phyloP scores from a whole-genome alignment of 257 asterid genomes.

The Thymus quinquecostatus region DNA sequence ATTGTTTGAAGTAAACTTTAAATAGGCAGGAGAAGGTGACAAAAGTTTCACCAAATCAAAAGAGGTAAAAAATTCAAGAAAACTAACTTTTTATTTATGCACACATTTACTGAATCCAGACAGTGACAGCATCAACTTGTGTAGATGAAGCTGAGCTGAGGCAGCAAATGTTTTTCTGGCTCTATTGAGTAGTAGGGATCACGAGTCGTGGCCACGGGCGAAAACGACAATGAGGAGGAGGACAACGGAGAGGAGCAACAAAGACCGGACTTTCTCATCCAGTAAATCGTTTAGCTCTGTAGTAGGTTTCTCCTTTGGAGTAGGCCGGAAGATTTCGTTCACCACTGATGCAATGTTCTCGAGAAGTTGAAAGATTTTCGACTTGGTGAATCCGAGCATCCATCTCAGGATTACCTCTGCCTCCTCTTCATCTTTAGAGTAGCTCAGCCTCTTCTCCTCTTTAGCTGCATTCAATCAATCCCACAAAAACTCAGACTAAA shows the following conservation, averaged over 20 bases:
- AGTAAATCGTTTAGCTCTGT: conserved; percentile 49
- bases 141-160: neutral
- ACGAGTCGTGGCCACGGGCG: conserved; percentile 39
- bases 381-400: conserved; percentile 45
- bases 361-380: conserved; percentile 44
- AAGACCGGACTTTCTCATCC: conserved; percentile 59
- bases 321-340: conserved; percentile 41
- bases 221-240: conserved; percentile 53
- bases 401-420: conserved; percentile 44
- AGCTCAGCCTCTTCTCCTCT: conserved; percentile 33
- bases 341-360: conserved; percentile 42
- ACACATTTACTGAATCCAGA: neutral
- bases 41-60: neutral
- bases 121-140: neutral
- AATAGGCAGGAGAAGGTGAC: neutral
- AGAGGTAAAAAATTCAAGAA: too few relatives aligned
- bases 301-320: conserved; percentile 43
- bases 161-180: neutral
- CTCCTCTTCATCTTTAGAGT: conserved; percentile 31
- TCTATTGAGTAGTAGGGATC: neutral
- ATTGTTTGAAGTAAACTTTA: neutral
- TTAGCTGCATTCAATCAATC: conserved; percentile 32
- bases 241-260: conserved; percentile 53
- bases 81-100: neutral
- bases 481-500: neutral